Conservation (phyloP, 306 rosid species). For the Cucumis hystrix region DNA sequence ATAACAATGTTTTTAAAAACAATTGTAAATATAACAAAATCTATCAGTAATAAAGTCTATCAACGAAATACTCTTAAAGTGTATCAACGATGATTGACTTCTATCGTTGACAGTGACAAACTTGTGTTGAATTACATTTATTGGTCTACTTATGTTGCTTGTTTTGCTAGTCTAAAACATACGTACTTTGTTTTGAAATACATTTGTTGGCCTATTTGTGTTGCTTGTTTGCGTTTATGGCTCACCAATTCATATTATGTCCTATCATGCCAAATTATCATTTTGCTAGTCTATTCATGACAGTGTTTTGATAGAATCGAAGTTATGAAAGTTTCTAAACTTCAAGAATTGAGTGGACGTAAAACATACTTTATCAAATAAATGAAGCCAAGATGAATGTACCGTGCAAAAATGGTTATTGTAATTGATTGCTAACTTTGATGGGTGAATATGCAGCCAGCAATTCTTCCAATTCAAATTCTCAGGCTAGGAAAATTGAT, state of each 20-base stretch:
- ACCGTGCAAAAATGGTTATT: not conserved
- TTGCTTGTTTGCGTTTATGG: not conserved
- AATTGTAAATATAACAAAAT: too few species aligned
- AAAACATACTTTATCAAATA: not conserved
- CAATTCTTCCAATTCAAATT: slow-evolving; percentile 73
- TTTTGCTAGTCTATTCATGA: not conserved
- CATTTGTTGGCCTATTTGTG: too few species aligned
- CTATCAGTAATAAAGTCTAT: too few species aligned
- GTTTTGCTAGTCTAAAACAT: too few species aligned
- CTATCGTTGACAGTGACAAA: too few species aligned
- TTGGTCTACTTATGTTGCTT: too few species aligned
- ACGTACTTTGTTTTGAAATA: too few species aligned
- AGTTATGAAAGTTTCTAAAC: not conserved
- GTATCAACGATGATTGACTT: too few species aligned
- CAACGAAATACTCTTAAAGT: too few species aligned
- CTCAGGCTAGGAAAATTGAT: slow-evolving; percentile 68
- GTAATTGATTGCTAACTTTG: not conserved
- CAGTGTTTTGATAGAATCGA: not conserved
- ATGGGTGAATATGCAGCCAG: slow-evolving; percentile 49
- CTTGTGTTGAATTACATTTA: too few species aligned
- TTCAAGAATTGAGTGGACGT: not conserved
- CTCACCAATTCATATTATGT: too few species aligned
- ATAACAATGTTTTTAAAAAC: too few species aligned
- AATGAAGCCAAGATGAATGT: not conserved
- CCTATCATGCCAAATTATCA: not conserved